Evolutionary conservation across 2,329 filamentous ascomycete species (phyloP), one percentile per base, ranked within the genome.

Genomic region (Cercospora beticola): DNA sequence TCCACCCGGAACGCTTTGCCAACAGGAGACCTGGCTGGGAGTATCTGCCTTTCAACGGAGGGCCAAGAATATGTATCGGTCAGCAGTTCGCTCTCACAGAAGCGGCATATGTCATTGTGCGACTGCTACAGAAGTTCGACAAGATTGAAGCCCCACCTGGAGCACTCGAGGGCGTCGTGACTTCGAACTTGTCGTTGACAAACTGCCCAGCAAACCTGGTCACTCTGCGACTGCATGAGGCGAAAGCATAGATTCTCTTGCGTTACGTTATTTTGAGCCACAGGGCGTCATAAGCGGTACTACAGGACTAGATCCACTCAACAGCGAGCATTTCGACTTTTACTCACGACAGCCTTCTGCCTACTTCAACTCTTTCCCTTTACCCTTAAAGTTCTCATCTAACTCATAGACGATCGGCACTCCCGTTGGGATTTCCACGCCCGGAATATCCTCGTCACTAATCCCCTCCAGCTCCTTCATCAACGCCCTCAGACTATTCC

Each of bases 61-160:
- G 93, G 0, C 92, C 93, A 2, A 83, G 93, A 64, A 92, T 91
- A 76, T 97, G 94, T 78, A 97, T 97, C 72, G 94, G 94, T 0
- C 86, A 89, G 79, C 85, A 86, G 4, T 97, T 97, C 81, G 92
- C 94, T 0, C 68, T 80, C 10, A 79, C 77, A 0, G 77, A 79
- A 60, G 74, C 75, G 26, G 72, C 71, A 21, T 78, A 78, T 71
- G 73, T 77, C 5, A 70, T 74, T 26, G 76, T 74, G 56, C 65
- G 74, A 36, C 36, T 79, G 60, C 56, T 78, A 66, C 77, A 79
- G 69, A 69, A 71, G 26, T 78, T 78, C 43, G 75, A 77, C 60
- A 61, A 67, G 61, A 71, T 79, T 36, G 74, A 77, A 66, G 70
- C 71, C 28, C 71, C 67, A 33, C 62, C 66, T 3, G 71, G 71